Base-by-base conservation (phyloP, 169 alveolate genomes). In the Sarcocystis neurona region DNA sequence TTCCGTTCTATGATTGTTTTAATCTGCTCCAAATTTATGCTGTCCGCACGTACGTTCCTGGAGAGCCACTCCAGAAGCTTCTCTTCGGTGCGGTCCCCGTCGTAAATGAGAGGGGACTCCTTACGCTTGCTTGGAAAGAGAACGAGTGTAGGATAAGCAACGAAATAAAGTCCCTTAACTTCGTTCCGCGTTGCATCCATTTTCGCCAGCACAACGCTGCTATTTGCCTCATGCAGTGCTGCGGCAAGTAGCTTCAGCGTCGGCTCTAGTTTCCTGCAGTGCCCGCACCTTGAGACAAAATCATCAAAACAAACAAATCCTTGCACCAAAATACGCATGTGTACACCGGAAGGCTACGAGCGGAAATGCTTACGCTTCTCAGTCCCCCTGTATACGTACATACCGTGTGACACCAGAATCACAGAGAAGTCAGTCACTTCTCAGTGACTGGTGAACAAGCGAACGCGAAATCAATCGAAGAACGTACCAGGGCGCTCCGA, bases 101-200 rank as follows among this genome's bases (percentile, higher is more conserved):
- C 75, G 32, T 84, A 84, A 63, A 84, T 63, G 6, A 84, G 12
- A 37, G 89, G 89, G 20, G 39, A 58, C 8, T 47, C 32, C 84
- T 85, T 85, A 1, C 47, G 18, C 56, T 47, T 74, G 32, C 75
- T 84, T 2, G 82, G 90, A 41, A 85, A 85, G 39, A 85, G 84
- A 1, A 85, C 41, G 5, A 85, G 74, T 6, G 90, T 85, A 5
- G 90, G 90, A 41, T 85, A 85, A 12, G 70, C 90, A 58, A 50
- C 32, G n/a, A 84, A 75, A 12, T 84, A 60, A 0, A 84, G 74
- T 6, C 72, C 89, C n/a, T 70, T 75, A 10, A 84, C 50, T 50
- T 87, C 91, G 20, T 87, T 87, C 30, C 75, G 70, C 41, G 91
- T 87, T 1, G 91, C 91, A 47, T 87, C 91, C 47, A 87, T 87